phyloP scores from a whole-genome alignment of 2,329 filamentous ascomycete genomes.

The Dothistroma septosporum region DNA sequence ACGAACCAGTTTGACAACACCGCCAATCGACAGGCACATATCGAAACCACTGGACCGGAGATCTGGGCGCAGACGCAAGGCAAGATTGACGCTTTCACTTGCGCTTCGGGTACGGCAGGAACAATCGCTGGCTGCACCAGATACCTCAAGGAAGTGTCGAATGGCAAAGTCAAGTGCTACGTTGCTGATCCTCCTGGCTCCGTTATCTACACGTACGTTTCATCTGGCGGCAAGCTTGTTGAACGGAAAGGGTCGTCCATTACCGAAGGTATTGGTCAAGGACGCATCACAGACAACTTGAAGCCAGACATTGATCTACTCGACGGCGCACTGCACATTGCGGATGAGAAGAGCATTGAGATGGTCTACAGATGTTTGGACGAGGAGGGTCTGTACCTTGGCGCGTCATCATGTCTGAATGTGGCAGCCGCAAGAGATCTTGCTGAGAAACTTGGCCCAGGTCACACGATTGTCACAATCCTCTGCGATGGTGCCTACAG shows the following conservation, averaged over 20 bases:
- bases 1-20: conserved; percentile 98
- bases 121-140: conserved; percentile 85
- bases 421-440: conserved; percentile 94
- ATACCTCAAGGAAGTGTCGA: conserved; percentile 78
- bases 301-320: conserved; percentile 76
- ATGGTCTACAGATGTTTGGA: conserved; percentile 97
- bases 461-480: conserved; percentile 87
- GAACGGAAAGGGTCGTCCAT: conserved; percentile 83
- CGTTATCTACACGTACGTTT: conserved; percentile 88
- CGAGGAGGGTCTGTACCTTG: conserved; percentile 91
- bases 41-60: conserved; percentile 95
- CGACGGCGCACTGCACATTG: conserved; percentile 78
- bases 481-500: conserved; percentile 96
- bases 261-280: conserved; percentile 96
- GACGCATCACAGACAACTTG: conserved; percentile 92
- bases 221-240: conserved; percentile 75
- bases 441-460: conserved; percentile 81
- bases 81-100: conserved; percentile 88
- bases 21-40: conserved; percentile 87
- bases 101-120: conserved; percentile 86
- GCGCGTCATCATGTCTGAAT: conserved; percentile 89
- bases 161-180: conserved; percentile 77
- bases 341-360: conserved; percentile 90
- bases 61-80: conserved; percentile 92
- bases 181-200: conserved; percentile 91